Evolutionary conservation across 2,329 filamentous ascomycete genomes (phyloP), one percentile per base, ranked within the genome.

Genomic region (Nothophoma quercina): DNA sequence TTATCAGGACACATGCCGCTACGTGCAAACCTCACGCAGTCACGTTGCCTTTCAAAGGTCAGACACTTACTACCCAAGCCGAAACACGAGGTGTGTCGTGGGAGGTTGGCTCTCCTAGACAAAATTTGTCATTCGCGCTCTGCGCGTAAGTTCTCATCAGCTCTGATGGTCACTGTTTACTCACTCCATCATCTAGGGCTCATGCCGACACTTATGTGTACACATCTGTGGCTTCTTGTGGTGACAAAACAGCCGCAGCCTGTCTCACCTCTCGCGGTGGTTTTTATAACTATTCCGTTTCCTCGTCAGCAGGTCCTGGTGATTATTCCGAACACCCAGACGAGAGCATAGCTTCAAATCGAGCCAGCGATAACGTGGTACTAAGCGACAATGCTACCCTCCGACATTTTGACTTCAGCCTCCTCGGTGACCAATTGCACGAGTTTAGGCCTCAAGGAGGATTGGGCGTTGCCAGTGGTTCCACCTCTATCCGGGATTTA

Each of bases 401-500:
- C n/a, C n/a, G n/a, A n/a, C n/a, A n/a, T n/a, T n/a, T n/a, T n/a
- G n/a, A n/a, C n/a, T n/a, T n/a, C n/a, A n/a, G n/a, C n/a, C n/a
- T n/a, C n/a, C n/a, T n/a, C n/a, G n/a, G n/a, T n/a, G n/a, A n/a
- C n/a, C n/a, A n/a, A n/a, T n/a, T n/a, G n/a, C n/a, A n/a, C n/a
- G n/a, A n/a, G n/a, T n/a, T n/a, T n/a, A n/a, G 25, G 22, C 34
- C 9, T 15, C 16, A 44, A 9, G 47, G 36, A 7, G 36, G 43
- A 18, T n/a, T 56, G 8, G 53, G 53, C 9, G 13, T 56, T 7
- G 53, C n/a, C 12, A 41, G 29, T 21, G 25, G 23, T 8, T 56
- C 53, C 2, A 48, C 32, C 2, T 51, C 51, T 19, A 15, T 56
- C 2, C 32, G 48, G 15, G 29, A 23, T n/a, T 26, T 56, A 13